A percentile compares a stretch with the other conserved stretches of the same genome.
phyloP scores from a whole-genome alignment of 805 yeast genomes.

The Wickerhamiella siamensis region DNA sequence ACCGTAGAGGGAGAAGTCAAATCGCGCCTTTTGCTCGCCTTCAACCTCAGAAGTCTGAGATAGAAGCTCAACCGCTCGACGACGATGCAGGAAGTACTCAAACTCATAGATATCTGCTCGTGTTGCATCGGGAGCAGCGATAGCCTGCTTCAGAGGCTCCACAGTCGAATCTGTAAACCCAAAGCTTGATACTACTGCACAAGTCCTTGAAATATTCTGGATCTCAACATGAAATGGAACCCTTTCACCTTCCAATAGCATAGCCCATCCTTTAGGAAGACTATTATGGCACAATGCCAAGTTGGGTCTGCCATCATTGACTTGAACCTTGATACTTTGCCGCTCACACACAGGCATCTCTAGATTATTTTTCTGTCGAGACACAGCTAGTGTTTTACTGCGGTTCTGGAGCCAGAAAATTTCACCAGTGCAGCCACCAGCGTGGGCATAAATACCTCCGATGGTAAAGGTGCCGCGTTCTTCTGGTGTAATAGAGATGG shows the following conservation, averaged over 20 bases:
- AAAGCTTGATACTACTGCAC: slow-evolving; percentile 43
- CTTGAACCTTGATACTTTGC: background rate
- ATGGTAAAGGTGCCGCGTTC: slow-evolving; percentile 36
- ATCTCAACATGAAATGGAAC: slow-evolving; percentile 36
- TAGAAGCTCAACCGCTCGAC: slow-evolving; percentile 40
- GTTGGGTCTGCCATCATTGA: slow-evolving; percentile 30
- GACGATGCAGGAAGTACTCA: slow-evolving; percentile 49
- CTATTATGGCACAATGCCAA: slow-evolving; percentile 38
- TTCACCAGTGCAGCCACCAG: slow-evolving; percentile 37
- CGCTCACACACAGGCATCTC: background rate
- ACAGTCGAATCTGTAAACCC: slow-evolving; percentile 60
- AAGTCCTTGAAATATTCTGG: slow-evolving; percentile 42
- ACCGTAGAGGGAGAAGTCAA: slow-evolving; percentile 50
- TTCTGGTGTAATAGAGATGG: slow-evolving; percentile 23
- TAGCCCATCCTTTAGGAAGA: slow-evolving; percentile 49
- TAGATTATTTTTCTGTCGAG: slow-evolving; percentile 19
- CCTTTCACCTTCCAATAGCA: slow-evolving; percentile 69
- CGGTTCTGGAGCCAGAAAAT: slow-evolving; percentile 20
- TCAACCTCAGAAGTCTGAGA: slow-evolving; percentile 13
- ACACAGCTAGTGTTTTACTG: slow-evolving; percentile 1
- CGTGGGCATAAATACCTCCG: slow-evolving; percentile 35
- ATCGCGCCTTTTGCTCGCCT: slow-evolving; percentile 30
- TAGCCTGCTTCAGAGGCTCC: slow-evolving; percentile 44
- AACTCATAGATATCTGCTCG: slow-evolving; percentile 58
- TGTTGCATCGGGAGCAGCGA: slow-evolving; percentile 33